phyloP scores from a whole-genome alignment of 768 basidiomycete genomes.

The Boletus speciosus region DNA sequence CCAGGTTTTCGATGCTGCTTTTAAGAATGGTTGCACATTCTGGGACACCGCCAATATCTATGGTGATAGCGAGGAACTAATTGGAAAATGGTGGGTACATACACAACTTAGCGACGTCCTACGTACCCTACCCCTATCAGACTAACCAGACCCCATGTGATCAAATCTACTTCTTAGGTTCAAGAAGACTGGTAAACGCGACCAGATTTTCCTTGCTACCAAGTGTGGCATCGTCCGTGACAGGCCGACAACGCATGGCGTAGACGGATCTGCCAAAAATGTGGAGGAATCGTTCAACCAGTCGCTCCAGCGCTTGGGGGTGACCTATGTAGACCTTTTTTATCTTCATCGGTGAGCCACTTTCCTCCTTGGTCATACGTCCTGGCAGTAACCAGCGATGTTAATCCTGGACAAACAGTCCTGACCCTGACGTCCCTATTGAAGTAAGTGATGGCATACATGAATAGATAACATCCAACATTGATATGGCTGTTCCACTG shows the following conservation, averaged over 20 bases:
- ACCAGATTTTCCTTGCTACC: conserved; percentile 58
- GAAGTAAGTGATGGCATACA: conserved; percentile 32
- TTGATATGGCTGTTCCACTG: background rate
- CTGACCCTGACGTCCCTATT: conserved; percentile 44
- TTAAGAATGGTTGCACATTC: conserved; percentile 39
- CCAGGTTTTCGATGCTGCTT: conserved; percentile 43
- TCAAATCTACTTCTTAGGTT: conserved; percentile 33
- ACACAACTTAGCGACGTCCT: background rate
- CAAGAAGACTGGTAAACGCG: conserved; percentile 42
- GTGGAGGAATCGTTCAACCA: conserved; percentile 35
- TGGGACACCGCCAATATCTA: conserved; percentile 49
- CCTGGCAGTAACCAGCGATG: background rate
- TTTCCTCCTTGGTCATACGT: background rate
- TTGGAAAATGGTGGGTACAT: conserved; percentile 40
- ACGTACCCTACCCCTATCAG: background rate
- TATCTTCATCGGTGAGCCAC: conserved; percentile 40
- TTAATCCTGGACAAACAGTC: conserved; percentile 20
- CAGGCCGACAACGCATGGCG: conserved; percentile 14
- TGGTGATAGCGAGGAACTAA: conserved; percentile 40
- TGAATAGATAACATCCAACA: background rate
- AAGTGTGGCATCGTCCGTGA: conserved; percentile 45
- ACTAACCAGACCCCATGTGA: too few species aligned
- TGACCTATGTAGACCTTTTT: conserved; percentile 43
- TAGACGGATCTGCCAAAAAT: conserved; percentile 41
- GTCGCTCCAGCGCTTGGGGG: conserved; percentile 42